These are phyloP conservation scores for Vitis hybrid DNA, from an alignment of 177 flowering plant genomes.

Conservation along the genomic window DNA sequence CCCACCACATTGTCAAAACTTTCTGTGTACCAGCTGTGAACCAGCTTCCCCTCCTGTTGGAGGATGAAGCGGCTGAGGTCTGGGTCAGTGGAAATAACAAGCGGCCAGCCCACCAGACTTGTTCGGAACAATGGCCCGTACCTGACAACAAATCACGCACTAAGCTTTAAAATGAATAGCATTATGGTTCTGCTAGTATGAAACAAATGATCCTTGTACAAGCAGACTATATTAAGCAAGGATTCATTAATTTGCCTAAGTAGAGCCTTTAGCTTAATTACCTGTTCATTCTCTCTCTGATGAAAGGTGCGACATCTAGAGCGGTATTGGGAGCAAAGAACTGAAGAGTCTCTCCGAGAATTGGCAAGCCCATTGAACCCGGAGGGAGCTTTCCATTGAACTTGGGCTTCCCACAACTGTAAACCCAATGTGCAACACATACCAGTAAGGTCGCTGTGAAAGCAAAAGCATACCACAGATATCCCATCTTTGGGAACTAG, in stretches of 20 bases:
- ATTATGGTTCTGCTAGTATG: too few relatives aligned
- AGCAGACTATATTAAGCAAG: too few relatives aligned
- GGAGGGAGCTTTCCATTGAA: conserved; percentile 93
- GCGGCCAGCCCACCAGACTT: conserved; percentile 74
- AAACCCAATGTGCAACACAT: conserved; percentile 60
- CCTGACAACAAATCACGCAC: conserved; percentile 34
- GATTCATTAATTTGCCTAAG: too few relatives aligned
- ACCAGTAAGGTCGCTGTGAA: not conserved
- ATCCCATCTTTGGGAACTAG: too few relatives aligned
- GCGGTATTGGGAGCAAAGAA: conserved; percentile 74
- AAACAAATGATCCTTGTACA: too few relatives aligned
- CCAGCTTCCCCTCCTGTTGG: conserved; percentile 75
- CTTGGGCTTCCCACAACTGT: conserved; percentile 78
- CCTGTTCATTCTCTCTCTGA: conserved; percentile 72
- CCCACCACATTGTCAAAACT: conserved; percentile 86
- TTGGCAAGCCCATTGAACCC: conserved; percentile 95
- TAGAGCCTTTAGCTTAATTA: conserved; percentile 12
- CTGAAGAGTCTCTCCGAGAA: conserved; percentile 81
- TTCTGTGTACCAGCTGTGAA: conserved; percentile 92
- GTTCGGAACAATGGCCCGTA: conserved; percentile 82
- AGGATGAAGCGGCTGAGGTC: conserved; percentile 72
- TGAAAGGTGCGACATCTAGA: conserved; percentile 67
- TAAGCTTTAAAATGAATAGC: not conserved
- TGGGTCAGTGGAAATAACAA: conserved; percentile 77
- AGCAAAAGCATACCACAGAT: too few relatives aligned